Base-by-base conservation (phyloP, 2,329 filamentous ascomycete genomes). In the Pestalotiopsis sp. region DNA sequence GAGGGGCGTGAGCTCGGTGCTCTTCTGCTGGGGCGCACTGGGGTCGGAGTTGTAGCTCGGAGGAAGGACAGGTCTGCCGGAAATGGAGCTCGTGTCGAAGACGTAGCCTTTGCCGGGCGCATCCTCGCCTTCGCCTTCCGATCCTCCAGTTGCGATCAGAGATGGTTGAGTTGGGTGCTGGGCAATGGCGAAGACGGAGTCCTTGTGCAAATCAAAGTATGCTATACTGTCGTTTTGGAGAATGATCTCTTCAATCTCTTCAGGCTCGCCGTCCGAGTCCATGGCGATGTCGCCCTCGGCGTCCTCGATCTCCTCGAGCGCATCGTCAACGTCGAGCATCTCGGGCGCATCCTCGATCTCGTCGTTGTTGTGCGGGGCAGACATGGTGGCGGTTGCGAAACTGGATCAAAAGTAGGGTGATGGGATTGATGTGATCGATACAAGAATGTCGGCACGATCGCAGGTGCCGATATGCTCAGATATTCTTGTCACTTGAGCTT, bases 141-240 rank as follows among this genome's bases (percentile, higher is more conserved):
- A 88, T 72, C 95, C 96, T 70, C 96, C 96, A 0, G 96, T 97
- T 3, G 95, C 92, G 69, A 98, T 86, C 69, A 98, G 90, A 23
- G 90, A 86, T 5, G 92, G 89, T 77, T 92, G 87, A 6, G 90
- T 84, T 3, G 96, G 96, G 79, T 99, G 96, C 79, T 97, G 94
- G 20, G 95, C 94, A 79, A 99, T 96, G 81, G 93, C 90, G 84
- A 98, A 99, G 76, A 99, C 92, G 70, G 92, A 95, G 86, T 98
- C 94, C 74, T 90, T 92, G 84, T 98, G 94, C 45, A 83, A 81
- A 84, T 98, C 96, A 77, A 98, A 98, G 84, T 97, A 95, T 69
- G 94, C 95, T 73, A 91, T 86, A 72, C 94, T 97, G 85, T 99
- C 95, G 85, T 98, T 99, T 71, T 96, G 90, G 6, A 98, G 86